Evolutionary conservation across 2,329 filamentous ascomycete genomes (phyloP).

Genomic region (Aspergillus pseudoterreus): DNA sequence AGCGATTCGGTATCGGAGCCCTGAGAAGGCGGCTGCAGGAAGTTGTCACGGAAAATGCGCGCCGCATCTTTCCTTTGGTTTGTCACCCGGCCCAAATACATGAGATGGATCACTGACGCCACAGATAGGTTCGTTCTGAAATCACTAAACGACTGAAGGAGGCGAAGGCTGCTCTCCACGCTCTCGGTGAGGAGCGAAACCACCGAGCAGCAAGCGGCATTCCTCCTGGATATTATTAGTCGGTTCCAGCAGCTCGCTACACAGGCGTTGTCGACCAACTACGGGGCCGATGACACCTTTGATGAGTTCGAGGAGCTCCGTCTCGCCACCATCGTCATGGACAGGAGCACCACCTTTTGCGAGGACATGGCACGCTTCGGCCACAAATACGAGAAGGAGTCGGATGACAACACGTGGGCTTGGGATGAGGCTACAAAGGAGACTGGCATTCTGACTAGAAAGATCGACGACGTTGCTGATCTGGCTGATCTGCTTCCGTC

Average conservation of each 20-base stretch:
- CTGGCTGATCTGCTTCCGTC: too few species aligned
- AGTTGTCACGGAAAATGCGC: slow-evolving; percentile 40
- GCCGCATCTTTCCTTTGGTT: slow-evolving; percentile 46
- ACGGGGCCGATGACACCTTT: slow-evolving; percentile 34
- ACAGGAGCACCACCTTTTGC: slow-evolving; percentile 21
- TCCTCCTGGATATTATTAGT: slow-evolving; percentile 36
- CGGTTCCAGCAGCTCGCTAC: slow-evolving; percentile 36
- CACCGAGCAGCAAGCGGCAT: slow-evolving; percentile 27
- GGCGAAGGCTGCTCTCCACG: slow-evolving; percentile 23
- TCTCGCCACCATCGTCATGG: slow-evolving; percentile 31
- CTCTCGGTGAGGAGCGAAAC: slow-evolving; percentile 33
- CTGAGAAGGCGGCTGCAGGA: slow-evolving; percentile 40
- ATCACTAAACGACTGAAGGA: slow-evolving; percentile 30
- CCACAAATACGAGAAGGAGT: too few species aligned
- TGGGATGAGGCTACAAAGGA: too few species aligned
- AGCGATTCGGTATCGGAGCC: slow-evolving; percentile 40
- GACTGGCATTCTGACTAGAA: too few species aligned
- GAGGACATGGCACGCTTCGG: slow-evolving; percentile 12
- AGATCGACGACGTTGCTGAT: too few species aligned
- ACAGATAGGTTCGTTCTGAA: slow-evolving; percentile 27
- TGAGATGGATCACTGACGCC: too few species aligned
- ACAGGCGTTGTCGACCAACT: slow-evolving; percentile 34
- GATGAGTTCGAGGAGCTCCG: slow-evolving; percentile 26
- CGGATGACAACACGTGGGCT: too few species aligned
- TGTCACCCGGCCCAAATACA: background rate